These are phyloP conservation scores for Erysimum cheiranthoides DNA, from an alignment of 345 rosid genomes.

Conservation along the genomic window DNA sequence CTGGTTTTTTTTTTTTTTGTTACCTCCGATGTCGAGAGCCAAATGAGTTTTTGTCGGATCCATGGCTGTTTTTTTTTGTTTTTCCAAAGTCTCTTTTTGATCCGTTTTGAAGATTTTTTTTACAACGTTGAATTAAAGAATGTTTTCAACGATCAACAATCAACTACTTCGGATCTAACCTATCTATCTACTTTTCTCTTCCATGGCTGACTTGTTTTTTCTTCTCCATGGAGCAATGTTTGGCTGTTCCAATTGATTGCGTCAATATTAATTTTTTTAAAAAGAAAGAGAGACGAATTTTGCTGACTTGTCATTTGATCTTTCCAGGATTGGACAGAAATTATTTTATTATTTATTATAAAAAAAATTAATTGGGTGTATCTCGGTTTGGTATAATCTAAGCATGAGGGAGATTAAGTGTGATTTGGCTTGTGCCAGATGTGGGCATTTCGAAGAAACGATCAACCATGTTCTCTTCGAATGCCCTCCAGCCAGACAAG, in stretches of 20 bases:
- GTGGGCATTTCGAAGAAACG: too few relatives aligned
- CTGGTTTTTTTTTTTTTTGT: neutral
- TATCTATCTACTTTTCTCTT: constrained; percentile 10
- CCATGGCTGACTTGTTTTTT: constrained; percentile 41
- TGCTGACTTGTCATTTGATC: constrained; percentile 38
- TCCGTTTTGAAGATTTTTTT: neutral
- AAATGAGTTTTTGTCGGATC: constrained; percentile 64
- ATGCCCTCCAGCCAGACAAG: too few relatives aligned
- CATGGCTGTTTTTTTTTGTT: constrained; percentile 20
- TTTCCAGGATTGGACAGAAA: neutral
- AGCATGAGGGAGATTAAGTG: too few relatives aligned
- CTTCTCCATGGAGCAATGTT: constrained; percentile 33
- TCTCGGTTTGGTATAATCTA: too few relatives aligned
- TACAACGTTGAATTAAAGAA: constrained; percentile 9
- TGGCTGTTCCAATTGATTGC: constrained; percentile 33
- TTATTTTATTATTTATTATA: neutral
- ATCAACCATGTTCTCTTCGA: too few relatives aligned
- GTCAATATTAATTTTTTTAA: neutral
- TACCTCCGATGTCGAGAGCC: constrained; percentile 94
- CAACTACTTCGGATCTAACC: constrained; percentile 41
- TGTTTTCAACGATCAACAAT: constrained; percentile 22
- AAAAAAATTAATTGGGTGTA: too few relatives aligned
- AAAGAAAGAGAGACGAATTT: constrained; percentile 9
- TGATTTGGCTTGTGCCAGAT: too few relatives aligned
- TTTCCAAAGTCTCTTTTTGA: neutral